These are phyloP conservation scores for Thelonectria olida DNA, from an alignment of 2,329 filamentous ascomycete species.

Conservation along the genomic window DNA sequence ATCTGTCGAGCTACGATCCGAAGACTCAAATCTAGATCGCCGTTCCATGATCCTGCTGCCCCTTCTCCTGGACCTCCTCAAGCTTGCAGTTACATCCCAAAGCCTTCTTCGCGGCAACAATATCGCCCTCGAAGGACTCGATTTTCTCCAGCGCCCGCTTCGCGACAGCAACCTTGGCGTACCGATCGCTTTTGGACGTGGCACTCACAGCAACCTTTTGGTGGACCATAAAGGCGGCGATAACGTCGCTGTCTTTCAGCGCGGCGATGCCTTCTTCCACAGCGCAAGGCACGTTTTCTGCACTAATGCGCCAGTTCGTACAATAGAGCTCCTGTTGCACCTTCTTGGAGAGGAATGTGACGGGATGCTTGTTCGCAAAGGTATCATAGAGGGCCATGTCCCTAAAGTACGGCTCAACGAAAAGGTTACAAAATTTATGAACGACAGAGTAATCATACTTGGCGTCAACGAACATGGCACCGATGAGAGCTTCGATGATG, in stretches of 20 bases:
- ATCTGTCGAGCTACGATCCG: too few species aligned
- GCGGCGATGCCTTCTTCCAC: constrained; percentile 53
- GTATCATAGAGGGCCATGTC: constrained; percentile 90
- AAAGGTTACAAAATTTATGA: constrained; percentile 77
- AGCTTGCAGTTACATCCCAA: too few species aligned
- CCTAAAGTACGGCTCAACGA: constrained; percentile 81
- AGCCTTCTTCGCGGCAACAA: too few species aligned
- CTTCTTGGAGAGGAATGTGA: constrained; percentile 74
- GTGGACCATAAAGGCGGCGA: constrained; percentile 82
- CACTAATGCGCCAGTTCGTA: constrained; percentile 70
- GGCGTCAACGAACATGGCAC: constrained; percentile 91
- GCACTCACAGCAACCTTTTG: constrained; percentile 70
- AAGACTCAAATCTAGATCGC: too few species aligned
- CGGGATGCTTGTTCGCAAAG: constrained; percentile 87
- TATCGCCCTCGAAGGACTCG: too few species aligned
- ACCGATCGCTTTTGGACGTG: constrained; percentile 70
- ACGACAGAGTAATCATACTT: constrained; percentile 81
- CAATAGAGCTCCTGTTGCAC: constrained; percentile 70
- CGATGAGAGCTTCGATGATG: constrained; percentile 87
- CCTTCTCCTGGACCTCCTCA: too few species aligned
- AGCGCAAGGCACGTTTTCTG: constrained; percentile 51
- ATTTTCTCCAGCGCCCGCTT: constrained; percentile 64
- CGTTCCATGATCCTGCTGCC: too few species aligned
- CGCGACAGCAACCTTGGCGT: constrained; percentile 77
- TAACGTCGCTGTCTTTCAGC: constrained; percentile 60